Evolutionary conservation across 352 stramenopile species (phyloP), one percentile per base, ranked within the genome.

Genomic region (Pythium rishiriense): DNA sequence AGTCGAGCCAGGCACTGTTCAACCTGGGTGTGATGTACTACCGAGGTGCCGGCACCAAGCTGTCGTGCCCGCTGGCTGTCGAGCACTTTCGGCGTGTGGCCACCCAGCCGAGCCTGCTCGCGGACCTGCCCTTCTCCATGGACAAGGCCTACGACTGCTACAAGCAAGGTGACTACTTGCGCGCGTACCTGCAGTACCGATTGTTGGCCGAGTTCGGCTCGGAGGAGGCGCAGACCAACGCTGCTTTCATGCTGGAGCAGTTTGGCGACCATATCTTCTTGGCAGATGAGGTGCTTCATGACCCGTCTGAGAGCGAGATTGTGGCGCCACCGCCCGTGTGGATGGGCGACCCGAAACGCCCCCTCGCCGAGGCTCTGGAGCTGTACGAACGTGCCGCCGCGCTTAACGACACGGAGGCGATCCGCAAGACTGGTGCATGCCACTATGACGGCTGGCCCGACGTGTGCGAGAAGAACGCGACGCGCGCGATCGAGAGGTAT

Each of bases 21-120:
- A 89, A 91, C 47, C 58, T 92, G n/a, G 85, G 76, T 3, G 72
- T 90, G 35, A 85, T 94, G 85, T 77, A 92, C 58, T 92, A 79
- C 56, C 72, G 66, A 25, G 85, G 82, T 28, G 64, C 83, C 21
- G 83, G 83, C 3, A 88, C 78, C 5, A 62, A 70, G 12, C 60
- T 60, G 17, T 85, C 77, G 10, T 94, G 85, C 47, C 49, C 48
- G 1, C 52, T 54, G 12, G 81, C 85, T 0, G 39, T 92, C 28
- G 60, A 77, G 17, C 62, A 85, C n/a, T 91, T 94, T 35, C 83
- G 85, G 28, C 60, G 68, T 1, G 85, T 91, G 7, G 81, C 84
- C n/a, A 58, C 88, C 21, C 73, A 90, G 33, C 71, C 79, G 4
- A 65, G 75, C 9, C 45, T 85, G 22, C 70, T 91, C 12, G 66